Base-by-base conservation (phyloP, 1,284 basidiomycete genomes). In the Cutaneotrichosporon dermatis region DNA sequence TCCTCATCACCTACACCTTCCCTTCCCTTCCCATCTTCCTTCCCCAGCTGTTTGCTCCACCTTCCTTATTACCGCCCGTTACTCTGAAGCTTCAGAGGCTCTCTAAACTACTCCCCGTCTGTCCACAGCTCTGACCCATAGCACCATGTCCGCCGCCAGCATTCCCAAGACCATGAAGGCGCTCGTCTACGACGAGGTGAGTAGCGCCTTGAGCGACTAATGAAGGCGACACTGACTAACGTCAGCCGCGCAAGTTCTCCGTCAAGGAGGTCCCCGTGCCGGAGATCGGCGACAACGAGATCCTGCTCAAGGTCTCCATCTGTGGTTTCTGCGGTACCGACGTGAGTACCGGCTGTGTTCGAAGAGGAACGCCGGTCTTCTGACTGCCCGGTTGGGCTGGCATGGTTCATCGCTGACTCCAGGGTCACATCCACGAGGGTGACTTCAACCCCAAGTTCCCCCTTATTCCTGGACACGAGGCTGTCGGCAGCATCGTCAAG, bases 381-480 rank as follows among this genome's bases (percentile, higher is more conserved):
- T 33, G 44, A 43, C 33, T 43, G 36, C 11, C 4, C 8, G 10
- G 16, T 9, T 6, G 40, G 35, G 9, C 44, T 33, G 10, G 7
- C 16, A 7, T 10, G 16, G 16, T 25, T 11, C 25, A 33, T 4
- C 50, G 41, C 58, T 61, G 46, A 57, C 54, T 12, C 9, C 61
- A 68, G 66, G 66, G 66, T 37, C 88, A 90, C 72, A 85, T 90
- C 62, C 86, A 88, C 80, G 80, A 86, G 67, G 85, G 88, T 67
- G 87, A 90, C 76, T 90, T 90, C 77, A 86, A 88, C 65, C 81
- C 86, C 59, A 84, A 83, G 71, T 90, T 89, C 75, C 88, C 88
- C 56, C 81, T 90, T 58, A 87, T 90, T 57, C 88, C 89, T 25
- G 89, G 89, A 6, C 90, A 92, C 70, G 90, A 92, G 78, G 83